Base-by-base conservation (phyloP, 352 stramenopile genomes). In the Globisporangium takayamanum region DNA sequence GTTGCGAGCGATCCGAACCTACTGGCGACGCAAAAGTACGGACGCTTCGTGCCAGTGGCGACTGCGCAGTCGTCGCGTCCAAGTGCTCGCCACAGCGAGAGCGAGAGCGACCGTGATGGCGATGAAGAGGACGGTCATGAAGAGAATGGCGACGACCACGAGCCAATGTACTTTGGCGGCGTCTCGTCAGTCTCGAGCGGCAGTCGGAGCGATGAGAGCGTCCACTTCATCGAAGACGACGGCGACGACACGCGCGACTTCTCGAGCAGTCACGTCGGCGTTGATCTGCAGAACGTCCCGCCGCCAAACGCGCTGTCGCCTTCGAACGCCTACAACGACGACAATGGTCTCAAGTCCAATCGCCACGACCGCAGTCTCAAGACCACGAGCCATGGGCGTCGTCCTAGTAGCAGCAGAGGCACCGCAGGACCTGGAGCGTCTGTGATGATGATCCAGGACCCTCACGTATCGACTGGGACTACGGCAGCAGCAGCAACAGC, bases 171-270 rank as follows among this genome's bases (percentile, higher is more conserved):
- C 57, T 90, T 90, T 62, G 80, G 80, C 37, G 74, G 75, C n/a
- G 69, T 90, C 12, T 90, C 80, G 16, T 90, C 80, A 0, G 80
- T 90, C 18, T 84, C 82, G 4, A 70, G 75, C n/a, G 69, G 72
- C 8, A 87, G 72, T 48, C 67, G 73, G 30, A 86, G 70, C 47
- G 68, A 78, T 28, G 72, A 69, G 25, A 88, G 78, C 28, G 73
- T 82, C 55, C 78, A 88, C 48, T 86, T 81, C 28, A 71, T 88
- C 14, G 78, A 88, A 7, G 75, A 86, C 33, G 74, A 75, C 39
- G 58, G 62, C 7, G 68, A 68, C 22, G 72, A 84, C 18, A 68
- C 67, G 7, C 67, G 74, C 3, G 66, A 80, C 10, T 88, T 88
- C 41, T 78, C 75, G 6, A 74, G 72, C 18, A 72, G 26, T 22